phyloP scores from a whole-genome alignment of 2,329 filamentous ascomycete genomes.

The Coniochaeta sp. region DNA sequence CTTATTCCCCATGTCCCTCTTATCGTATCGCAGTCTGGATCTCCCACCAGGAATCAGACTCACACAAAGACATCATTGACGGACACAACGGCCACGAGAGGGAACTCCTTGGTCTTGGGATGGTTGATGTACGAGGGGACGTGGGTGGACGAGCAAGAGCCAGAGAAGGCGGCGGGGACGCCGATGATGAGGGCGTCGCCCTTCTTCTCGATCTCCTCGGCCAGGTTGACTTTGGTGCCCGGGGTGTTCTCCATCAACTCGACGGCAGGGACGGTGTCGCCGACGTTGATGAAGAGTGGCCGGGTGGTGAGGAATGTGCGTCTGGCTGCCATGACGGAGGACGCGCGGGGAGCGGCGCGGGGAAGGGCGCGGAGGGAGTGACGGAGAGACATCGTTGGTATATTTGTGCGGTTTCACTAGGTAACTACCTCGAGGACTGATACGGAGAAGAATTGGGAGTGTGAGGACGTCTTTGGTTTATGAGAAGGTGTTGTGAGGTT shows the following conservation, averaged over 20 bases:
- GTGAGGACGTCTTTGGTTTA: not conserved
- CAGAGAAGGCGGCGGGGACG: conserved; percentile 70
- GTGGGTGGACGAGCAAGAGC: conserved; percentile 55
- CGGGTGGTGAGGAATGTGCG: conserved; percentile 56
- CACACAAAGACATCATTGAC: conserved; percentile 96
- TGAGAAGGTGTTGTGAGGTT: not conserved
- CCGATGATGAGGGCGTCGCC: conserved; percentile 78
- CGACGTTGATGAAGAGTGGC: conserved; percentile 61
- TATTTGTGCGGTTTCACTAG: not conserved
- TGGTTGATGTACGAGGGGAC: conserved; percentile 83
- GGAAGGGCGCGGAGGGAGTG: not conserved
- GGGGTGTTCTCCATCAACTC: conserved; percentile 81
- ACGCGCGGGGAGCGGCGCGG: not conserved
- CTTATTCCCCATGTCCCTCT: too few relatives aligned
- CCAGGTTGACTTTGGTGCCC: conserved; percentile 83
- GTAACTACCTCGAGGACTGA: too few relatives aligned
- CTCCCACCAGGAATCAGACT: conserved; percentile 26
- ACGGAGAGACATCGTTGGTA: not conserved
- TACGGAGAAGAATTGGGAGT: too few relatives aligned
- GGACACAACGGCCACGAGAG: conserved; percentile 80
- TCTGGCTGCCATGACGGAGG: not conserved
- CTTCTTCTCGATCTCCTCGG: conserved; percentile 58
- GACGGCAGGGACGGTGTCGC: conserved; percentile 71
- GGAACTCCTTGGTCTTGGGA: conserved; percentile 68
- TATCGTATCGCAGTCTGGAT: too few relatives aligned